Conservation (phyloP, 139 green algal genomes). For the Chlorella sp. region DNA sequence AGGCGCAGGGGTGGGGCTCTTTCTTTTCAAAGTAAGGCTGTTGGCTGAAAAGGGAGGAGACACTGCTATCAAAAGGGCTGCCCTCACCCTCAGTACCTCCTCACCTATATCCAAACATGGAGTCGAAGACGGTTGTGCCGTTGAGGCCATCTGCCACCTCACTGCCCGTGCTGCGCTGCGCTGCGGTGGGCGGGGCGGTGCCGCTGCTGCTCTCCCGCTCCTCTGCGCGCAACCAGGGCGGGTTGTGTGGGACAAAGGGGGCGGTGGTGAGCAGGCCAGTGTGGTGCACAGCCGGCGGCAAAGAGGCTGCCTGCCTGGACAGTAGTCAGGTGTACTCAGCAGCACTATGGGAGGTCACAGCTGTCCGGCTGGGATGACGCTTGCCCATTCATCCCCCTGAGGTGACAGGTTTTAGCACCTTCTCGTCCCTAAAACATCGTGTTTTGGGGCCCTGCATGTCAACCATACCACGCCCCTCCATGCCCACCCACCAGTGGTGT, state of each 20-base stretch:
- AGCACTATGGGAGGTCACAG: too few relatives aligned
- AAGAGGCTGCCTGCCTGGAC: too few relatives aligned
- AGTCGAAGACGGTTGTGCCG: slow-evolving; percentile 46
- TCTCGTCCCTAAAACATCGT: too few relatives aligned
- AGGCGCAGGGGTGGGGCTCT: background rate
- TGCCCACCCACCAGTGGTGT: slow-evolving; percentile 29
- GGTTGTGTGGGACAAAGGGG: too few relatives aligned
- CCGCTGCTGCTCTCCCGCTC: background rate
- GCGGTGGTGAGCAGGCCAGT: background rate
- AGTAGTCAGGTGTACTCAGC: too few relatives aligned
- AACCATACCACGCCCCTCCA: background rate
- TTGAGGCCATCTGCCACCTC: slow-evolving; percentile 34
- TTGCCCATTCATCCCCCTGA: background rate
- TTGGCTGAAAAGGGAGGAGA: background rate
- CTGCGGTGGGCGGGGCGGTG: background rate
- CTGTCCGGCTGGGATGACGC: background rate
- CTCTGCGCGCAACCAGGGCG: background rate
- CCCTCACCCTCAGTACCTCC: too few relatives aligned
- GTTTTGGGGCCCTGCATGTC: background rate
- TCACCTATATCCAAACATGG: slow-evolving; percentile 51
- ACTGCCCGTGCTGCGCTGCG: background rate
- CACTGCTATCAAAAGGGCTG: background rate
- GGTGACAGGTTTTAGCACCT: too few relatives aligned
- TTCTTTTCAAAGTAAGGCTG: background rate
- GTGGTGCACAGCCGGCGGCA: too few relatives aligned